Evolutionary conservation across 225 moss, liverwort and hornwort genomes (phyloP), one percentile per base, ranked within the genome.

Genomic region (Pseudoscleropodium purum): DNA sequence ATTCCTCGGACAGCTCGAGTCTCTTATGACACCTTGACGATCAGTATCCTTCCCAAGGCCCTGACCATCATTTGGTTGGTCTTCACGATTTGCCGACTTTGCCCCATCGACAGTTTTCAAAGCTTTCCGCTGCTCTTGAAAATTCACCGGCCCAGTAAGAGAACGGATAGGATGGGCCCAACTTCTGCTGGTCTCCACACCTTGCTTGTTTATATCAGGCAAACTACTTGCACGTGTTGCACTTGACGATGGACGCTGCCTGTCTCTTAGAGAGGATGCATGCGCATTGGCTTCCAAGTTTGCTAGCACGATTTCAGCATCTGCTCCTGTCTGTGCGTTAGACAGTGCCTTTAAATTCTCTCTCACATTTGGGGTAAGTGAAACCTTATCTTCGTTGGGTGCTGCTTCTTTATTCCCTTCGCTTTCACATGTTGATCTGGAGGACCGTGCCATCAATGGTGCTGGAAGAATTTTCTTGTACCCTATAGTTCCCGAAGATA

Each of bases 401-500:
- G 81, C 86, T 82, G 67, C 89, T 81, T 76, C 90, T 72, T 89
- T 93, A 43, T 62, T 80, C 59, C 77, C 91, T 63, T 89, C 87
- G 68, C 64, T 77, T 83, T 88, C 89, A 89, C 30, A 68, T 67
- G 75, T 79, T 89, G 87, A 67, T 77, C 91, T 91, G 64, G 79
- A 85, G 83, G 90, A 68, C 73, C 90, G 93, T 84, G 91, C 39
- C 54, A 89, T 84, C 45, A 90, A 85, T 51, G 91, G 87, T 68
- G 76, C 88, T 43, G 92, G 74, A 69, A 88, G 79, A 41, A 89
- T 72, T 79, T 93, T 93, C 90, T 89, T 93, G 89, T 93, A 93
- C 77, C 94, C 93, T 90, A 88, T 49, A 39, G 90, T 84, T 80
- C 94, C 94, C 81, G 94, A 95, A 33, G 93, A 85, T 90, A 95